Evolutionary conservation across 2,329 filamentous ascomycete genomes (phyloP).

Genomic region (Trichoderma brevicompactum): DNA sequence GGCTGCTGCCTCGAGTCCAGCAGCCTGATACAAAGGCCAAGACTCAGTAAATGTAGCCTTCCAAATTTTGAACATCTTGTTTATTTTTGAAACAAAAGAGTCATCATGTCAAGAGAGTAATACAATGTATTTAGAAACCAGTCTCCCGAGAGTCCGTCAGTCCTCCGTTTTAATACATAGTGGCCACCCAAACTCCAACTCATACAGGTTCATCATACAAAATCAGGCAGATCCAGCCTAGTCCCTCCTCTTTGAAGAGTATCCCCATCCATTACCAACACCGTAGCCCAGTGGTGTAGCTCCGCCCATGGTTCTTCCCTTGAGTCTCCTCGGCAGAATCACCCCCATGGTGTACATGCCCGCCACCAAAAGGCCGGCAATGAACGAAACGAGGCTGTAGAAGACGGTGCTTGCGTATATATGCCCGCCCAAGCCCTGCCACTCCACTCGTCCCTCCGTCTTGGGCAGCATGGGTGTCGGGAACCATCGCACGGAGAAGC

Average conservation of each 20-base stretch:
- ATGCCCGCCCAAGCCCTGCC: slow-evolving; percentile 67
- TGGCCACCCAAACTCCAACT: slow-evolving; percentile 26
- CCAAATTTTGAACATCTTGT: background rate
- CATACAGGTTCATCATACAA: slow-evolving; percentile 22
- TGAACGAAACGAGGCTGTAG: slow-evolving; percentile 63
- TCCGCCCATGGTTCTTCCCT: slow-evolving; percentile 56
- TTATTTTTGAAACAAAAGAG: too few relatives aligned
- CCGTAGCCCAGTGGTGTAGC: slow-evolving; percentile 63
- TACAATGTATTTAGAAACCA: slow-evolving; percentile 5
- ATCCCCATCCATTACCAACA: slow-evolving; percentile 65
- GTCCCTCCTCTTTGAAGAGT: slow-evolving; percentile 56
- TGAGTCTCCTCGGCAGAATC: slow-evolving; percentile 59
- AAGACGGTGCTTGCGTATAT: slow-evolving; percentile 67
- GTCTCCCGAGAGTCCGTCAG: background rate
- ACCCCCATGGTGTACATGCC: slow-evolving; percentile 65
- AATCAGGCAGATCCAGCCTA: background rate
- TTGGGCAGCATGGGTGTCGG: slow-evolving; percentile 72
- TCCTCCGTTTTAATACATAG: slow-evolving; percentile 5
- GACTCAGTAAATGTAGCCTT: slow-evolving; percentile 30
- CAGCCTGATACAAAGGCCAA: slow-evolving; percentile 46
- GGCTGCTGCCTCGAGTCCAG: slow-evolving; percentile 53
- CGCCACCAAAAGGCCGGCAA: slow-evolving; percentile 58
- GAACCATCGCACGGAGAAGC: slow-evolving; percentile 86
- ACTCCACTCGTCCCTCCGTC: slow-evolving; percentile 67
- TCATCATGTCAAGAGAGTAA: background rate